phyloP scores from a whole-genome alignment of 768 basidiomycete species.

The Lenzites betulinus region DNA sequence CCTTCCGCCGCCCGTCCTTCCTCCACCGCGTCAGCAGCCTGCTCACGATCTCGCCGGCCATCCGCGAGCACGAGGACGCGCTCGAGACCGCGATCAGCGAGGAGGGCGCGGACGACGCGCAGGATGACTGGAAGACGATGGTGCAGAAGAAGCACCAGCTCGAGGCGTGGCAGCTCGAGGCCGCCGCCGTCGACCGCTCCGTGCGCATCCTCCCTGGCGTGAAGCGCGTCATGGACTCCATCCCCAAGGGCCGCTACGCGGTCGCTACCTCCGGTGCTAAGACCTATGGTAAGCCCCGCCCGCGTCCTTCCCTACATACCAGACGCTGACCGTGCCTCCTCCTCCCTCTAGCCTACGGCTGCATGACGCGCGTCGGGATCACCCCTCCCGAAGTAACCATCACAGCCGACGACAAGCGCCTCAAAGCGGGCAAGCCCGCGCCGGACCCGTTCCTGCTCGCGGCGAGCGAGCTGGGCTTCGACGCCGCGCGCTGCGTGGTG shows the following conservation, averaged over 20 bases:
- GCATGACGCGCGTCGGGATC: slow-evolving; percentile 71
- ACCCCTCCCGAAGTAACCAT: slow-evolving; percentile 67
- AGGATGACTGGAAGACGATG: slow-evolving; percentile 20
- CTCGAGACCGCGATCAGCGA: slow-evolving; percentile 34
- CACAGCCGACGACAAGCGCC: slow-evolving; percentile 74
- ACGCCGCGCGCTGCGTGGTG: slow-evolving; percentile 65
- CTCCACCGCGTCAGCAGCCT: slow-evolving; percentile 42
- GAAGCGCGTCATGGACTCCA: slow-evolving; percentile 59
- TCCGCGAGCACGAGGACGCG: slow-evolving; percentile 37
- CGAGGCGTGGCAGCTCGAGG: slow-evolving; percentile 58
- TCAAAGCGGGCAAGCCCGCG: slow-evolving; percentile 65
- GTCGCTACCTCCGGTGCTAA: slow-evolving; percentile 76
- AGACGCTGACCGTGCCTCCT: slow-evolving; percentile 15
- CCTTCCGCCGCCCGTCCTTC: slow-evolving; percentile 50
- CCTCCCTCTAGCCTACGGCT: slow-evolving; percentile 65
- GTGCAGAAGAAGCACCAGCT: slow-evolving; percentile 36
- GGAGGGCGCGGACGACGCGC: slow-evolving; percentile 23
- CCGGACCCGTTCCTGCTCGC: slow-evolving; percentile 68
- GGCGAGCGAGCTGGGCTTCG: slow-evolving; percentile 57
- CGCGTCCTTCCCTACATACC: background rate
- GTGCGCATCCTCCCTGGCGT: slow-evolving; percentile 76
- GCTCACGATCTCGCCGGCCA: slow-evolving; percentile 38
- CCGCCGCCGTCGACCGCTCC: slow-evolving; percentile 56
- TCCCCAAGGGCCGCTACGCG: slow-evolving; percentile 67
- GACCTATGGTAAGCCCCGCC: slow-evolving; percentile 54